Conservation (phyloP, 148 eudicot genomes). For the Silene latifolia region DNA sequence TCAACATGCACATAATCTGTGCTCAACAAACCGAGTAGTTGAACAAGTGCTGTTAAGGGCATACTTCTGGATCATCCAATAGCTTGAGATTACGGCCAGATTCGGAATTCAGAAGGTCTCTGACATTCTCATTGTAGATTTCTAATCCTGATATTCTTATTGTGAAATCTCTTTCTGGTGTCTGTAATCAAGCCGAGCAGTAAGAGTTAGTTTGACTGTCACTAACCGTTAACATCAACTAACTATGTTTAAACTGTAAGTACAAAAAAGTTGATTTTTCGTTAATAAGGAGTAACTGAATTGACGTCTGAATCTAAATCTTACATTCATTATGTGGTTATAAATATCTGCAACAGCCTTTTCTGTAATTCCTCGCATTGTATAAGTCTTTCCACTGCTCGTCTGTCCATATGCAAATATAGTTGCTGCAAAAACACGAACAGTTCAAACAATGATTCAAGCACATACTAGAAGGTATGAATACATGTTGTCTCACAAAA, state of each 20-base stretch:
- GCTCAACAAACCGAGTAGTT: neutral
- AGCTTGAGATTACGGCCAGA: conserved; percentile 88
- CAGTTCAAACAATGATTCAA: conserved; percentile 3
- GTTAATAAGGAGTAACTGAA: too few relatives aligned
- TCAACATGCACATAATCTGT: neutral
- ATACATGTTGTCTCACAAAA: neutral
- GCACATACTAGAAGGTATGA: neutral
- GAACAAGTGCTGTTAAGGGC: neutral
- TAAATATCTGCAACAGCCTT: conserved; percentile 74
- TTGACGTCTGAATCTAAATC: conserved; percentile 2
- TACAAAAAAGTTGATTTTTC: too few relatives aligned
- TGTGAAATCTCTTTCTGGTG: conserved; percentile 78
- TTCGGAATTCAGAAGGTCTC: conserved; percentile 80
- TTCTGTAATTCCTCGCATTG: conserved; percentile 95
- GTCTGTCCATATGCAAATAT: conserved; percentile 98
- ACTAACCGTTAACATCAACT: neutral
- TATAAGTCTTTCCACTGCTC: conserved; percentile 94
- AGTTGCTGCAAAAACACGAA: conserved; percentile 52
- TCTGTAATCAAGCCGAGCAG: conserved; percentile 41
- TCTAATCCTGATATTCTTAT: conserved; percentile 83
- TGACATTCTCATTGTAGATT: conserved; percentile 91
- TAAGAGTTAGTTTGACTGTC: conserved; percentile 7
- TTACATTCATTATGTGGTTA: conserved; percentile 56
- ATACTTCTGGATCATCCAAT: conserved; percentile 92
- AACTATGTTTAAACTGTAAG: too few relatives aligned